phyloP scores from a whole-genome alignment of 148 eudicot species.

The Vaccinium macrocarpon region DNA sequence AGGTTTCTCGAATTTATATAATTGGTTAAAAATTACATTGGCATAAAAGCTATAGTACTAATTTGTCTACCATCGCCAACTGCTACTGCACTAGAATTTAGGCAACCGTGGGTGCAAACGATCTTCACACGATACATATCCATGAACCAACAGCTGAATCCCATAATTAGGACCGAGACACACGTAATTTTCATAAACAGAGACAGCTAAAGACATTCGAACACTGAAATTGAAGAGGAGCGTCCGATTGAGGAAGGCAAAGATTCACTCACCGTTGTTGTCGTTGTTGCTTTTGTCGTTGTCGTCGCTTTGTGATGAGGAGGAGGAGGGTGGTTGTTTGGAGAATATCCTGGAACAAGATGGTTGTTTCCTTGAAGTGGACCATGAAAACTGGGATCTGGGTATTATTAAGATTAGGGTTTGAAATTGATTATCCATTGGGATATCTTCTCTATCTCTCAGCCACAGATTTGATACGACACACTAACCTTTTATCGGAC shows the following conservation, averaged over 20 bases:
- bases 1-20: neutral
- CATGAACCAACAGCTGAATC: neutral
- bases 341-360: conserved; percentile 33
- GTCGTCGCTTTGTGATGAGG: conserved; percentile 22
- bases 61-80: neutral
- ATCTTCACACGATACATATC: neutral
- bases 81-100: neutral
- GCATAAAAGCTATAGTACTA: neutral
- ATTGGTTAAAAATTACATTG: neutral
- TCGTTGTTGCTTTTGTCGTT: conserved; percentile 22
- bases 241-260: neutral
- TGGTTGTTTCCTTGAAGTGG: conserved; percentile 11
- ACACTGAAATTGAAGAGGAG: neutral
- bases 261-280: conserved; percentile 16
- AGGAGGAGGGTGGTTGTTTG: conserved; percentile 26
- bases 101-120: neutral
- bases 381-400: neutral
- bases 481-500: neutral
- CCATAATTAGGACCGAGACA: neutral
- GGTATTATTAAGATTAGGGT: conserved; percentile 11
- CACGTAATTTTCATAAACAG: neutral
- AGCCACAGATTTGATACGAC: neutral
- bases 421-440: conserved; percentile 38
- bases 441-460: neutral
- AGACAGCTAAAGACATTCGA: neutral